Base-by-base conservation (phyloP, 139 green algal species). In the Prasinococcaceae sp. region DNA sequence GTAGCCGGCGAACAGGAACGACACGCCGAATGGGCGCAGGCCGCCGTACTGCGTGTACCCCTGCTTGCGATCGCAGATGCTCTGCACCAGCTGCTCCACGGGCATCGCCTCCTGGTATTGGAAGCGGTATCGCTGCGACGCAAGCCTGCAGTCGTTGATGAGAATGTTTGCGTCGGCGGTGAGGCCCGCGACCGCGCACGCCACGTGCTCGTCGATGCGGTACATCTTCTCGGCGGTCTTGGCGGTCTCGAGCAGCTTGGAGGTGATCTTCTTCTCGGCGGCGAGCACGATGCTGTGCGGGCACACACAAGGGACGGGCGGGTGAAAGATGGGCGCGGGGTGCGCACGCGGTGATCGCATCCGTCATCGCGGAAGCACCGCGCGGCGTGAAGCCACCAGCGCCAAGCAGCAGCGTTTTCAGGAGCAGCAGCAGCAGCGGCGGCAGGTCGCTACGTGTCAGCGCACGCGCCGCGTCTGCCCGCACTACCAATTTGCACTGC, bases 141-240 rank as follows among this genome's bases (percentile, higher is more conserved):
- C 42, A 16, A 71, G 47, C 53, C 70, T 72, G 4, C 69, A 55
- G 2, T 69, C 84, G 69, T 97, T 95, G 61, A 98, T 86, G 16
- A 99, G 73, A 54, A 98, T 98, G 67, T 98, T 98, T 9, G 90
- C 90, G 58, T 99, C 90, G 2, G 90, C 70, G 49, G 89, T 99
- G 48, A 99, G 83, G 24, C 90, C 90, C 28, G 90, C 90, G 16
- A 97, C 90, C 16, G 90, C 84, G 51, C 78, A 89, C 0, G 82
- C 82, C 0, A 99, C 75, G 64, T 99, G 89, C 48, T 94, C 85
- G 60, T 96, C 92, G 26, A 99, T 79, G 63, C 84, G 84, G 57
- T 95, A 95, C 88, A 98, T 96, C 66, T 99, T 99, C 69, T 99
- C 90, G 1, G 55, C 57, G 5, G 64, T 61, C 30, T 62, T 71